Evolutionary conservation across 371 early-diverging fungal species (phyloP), one percentile per base, ranked within the genome.

Genomic region (Lichtheimia ramosa): DNA sequence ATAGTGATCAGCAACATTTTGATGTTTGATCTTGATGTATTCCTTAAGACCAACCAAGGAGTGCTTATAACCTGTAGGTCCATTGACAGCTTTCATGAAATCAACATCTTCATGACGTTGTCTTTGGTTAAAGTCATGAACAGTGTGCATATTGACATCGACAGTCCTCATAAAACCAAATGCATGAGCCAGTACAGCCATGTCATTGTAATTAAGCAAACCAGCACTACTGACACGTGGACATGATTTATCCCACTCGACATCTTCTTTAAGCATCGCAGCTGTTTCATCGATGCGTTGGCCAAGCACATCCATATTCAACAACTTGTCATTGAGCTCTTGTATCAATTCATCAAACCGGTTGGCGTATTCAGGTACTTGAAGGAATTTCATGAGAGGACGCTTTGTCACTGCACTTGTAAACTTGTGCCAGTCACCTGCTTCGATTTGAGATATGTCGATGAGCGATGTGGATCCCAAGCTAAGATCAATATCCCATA

Each of bases 401-500:
- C 50, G 23, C 21, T 46, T 25, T 28, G 28, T 48, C 7, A 48
- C 25, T 18, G 25, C 12, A 60, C 58, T 13, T 70, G 73, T 8
- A 57, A 74, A 12, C 58, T 58, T 3, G 40, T 56, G 54, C 34
- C 74, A 77, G 15, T 74, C 61, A 16, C 69, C 74, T 12, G 55
- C 56, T 13, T 55, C 52, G n/a, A 54, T 56, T 10, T 46, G 10
- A 3, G 34, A 34, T 39, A 12, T 10, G 8, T 46, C 20, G 18
- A 56, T 23, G 20, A 48, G 57, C 2, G 28, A 39, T 0, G n/a
- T 34, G n/a, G 57, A 56, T 7, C 77, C 77, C 2, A 71, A n/a
- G 1, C 66, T 68, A 0, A 65, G 39, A 48, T 77, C 74, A 51
- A 74, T 25, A 40, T 77, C 77, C 5, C 72, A 64, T 28, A 72